Conservation (phyloP, 179 eudicot genomes). For the Beta corolliflora region DNA sequence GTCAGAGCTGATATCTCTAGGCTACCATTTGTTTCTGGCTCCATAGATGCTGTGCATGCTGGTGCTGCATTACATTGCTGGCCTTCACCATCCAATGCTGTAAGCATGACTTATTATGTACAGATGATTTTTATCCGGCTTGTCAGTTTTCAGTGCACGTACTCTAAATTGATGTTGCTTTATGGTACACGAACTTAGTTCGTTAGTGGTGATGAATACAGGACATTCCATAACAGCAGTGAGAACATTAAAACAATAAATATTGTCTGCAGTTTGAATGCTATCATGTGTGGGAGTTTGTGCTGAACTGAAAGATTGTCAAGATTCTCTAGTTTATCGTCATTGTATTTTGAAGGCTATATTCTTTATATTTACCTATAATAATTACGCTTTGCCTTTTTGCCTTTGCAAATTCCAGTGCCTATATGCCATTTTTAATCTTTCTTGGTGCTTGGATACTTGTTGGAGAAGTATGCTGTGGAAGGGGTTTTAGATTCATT, state of each 20-base stretch:
- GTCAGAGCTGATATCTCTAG: constrained; percentile 97
- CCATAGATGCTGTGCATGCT: constrained; percentile 96
- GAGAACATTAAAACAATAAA: not conserved
- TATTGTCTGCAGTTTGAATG: not conserved
- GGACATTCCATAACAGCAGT: not conserved
- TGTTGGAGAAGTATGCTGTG: not conserved
- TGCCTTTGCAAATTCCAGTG: too few relatives aligned
- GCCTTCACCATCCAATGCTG: constrained; percentile 95
- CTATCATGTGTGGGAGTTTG: not conserved
- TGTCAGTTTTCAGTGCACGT: not conserved
- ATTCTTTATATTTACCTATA: too few relatives aligned
- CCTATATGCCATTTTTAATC: not conserved
- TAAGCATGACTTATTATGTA: constrained; percentile 38
- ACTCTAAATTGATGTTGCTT: not conserved
- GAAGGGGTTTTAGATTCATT: not conserved
- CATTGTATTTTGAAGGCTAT: too few relatives aligned
- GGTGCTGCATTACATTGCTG: constrained; percentile 99
- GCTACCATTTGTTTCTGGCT: constrained; percentile 86
- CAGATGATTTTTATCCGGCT: not conserved
- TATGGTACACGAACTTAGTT: not conserved
- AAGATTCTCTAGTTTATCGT: too few relatives aligned
- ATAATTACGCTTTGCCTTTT: too few relatives aligned
- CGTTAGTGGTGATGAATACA: not conserved
- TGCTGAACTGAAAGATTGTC: too few relatives aligned
- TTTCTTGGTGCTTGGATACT: constrained; percentile 4